These are phyloP conservation scores for Musa acuminata DNA, from an alignment of 176 grass and related monocot genomes.

Conservation along the genomic window DNA sequence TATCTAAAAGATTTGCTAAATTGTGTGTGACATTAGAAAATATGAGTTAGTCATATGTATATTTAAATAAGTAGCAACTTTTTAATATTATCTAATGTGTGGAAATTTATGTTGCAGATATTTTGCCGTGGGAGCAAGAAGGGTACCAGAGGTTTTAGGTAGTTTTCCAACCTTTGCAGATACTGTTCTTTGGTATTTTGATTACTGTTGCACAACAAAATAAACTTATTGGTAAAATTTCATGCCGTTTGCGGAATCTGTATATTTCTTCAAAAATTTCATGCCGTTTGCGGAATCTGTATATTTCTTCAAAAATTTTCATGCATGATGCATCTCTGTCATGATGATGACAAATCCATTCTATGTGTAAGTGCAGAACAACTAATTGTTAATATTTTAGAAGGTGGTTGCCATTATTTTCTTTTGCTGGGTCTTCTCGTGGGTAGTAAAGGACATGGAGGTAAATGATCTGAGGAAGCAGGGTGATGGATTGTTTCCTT, in stretches of 20 bases:
- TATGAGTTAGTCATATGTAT: neutral
- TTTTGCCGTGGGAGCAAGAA: conserved; percentile 95
- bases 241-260: too few relatives aligned
- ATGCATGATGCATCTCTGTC: neutral
- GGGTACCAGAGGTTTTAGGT: conserved; percentile 97
- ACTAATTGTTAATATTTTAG: too few relatives aligned
- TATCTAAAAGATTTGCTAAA: neutral
- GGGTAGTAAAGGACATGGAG: neutral
- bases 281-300: neutral
- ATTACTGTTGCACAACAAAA: neutral
- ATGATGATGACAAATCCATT: neutral
- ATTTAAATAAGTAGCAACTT: neutral
- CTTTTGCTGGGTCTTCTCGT: neutral
- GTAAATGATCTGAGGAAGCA: neutral
- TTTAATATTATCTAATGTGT: conserved; percentile 20
- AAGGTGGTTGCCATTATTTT: neutral
- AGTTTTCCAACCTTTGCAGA: conserved; percentile 1
- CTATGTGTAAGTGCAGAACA: too few relatives aligned
- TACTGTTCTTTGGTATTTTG: conserved; percentile 5
- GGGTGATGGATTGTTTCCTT: neutral
- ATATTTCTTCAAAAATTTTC: neutral
- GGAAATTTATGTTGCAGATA: conserved; percentile 39
- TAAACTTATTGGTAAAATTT: neutral
- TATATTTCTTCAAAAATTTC: too few relatives aligned
- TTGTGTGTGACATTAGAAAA: neutral